Conservation (phyloP, 2,329 filamentous ascomycete genomes). For the Fusarium tricinctum region DNA sequence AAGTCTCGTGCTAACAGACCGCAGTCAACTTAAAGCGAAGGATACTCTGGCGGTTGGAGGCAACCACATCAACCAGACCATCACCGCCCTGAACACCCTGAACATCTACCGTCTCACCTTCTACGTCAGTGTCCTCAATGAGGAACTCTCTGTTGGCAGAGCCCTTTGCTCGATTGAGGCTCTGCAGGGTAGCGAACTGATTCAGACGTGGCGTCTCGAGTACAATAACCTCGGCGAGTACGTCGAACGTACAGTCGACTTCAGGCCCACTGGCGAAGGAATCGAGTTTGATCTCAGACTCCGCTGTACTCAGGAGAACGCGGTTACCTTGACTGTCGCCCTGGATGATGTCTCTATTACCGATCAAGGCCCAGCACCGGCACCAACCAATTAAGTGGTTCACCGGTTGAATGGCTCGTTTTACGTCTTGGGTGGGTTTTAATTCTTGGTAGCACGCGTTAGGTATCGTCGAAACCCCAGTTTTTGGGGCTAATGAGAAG, state of each 20-base stretch:
- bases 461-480: no score
- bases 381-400: no score
- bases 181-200: rapidly evolving
- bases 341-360: constrained; percentile 7
- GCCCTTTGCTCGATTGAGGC: background rate
- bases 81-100: background rate
- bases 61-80: constrained; percentile 9
- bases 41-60: background rate
- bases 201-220: background rate
- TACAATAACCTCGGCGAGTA: background rate
- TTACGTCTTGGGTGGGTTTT: no score
- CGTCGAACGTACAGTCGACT: rapidly evolving
- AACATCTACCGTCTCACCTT: background rate
- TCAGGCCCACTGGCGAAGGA: background rate
- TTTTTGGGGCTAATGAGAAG: no score
- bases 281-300: background rate
- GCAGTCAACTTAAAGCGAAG: background rate
- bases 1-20: background rate
- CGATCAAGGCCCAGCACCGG: background rate
- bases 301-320: background rate
- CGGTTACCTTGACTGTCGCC: background rate
- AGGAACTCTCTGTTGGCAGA: rapidly evolving
- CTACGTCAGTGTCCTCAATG: background rate
- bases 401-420: no score
- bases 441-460: no score